Evolutionary conservation across 169 alveolate genomes (phyloP).

Genomic region (Plasmodium blacklocki): DNA sequence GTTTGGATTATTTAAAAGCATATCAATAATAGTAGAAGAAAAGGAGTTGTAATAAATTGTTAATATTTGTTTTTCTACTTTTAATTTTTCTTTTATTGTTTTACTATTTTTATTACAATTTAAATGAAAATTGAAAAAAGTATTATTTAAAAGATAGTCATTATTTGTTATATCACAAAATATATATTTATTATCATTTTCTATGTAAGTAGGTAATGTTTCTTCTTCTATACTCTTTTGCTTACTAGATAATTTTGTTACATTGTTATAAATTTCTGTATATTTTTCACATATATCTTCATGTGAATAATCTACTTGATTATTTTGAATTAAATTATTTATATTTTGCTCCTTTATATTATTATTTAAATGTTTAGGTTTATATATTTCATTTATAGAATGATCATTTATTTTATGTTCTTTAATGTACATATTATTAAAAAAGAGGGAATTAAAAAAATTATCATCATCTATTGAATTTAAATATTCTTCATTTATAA

Average conservation of each 20-base stretch:
- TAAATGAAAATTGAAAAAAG: constrained; percentile 52
- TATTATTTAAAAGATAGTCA: constrained; percentile 3
- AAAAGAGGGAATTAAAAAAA: constrained; percentile 6
- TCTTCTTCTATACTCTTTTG: constrained; percentile 1
- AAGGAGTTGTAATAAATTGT: constrained; percentile 63
- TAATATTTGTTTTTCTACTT: constrained; percentile 49
- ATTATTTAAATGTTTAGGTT: neutral
- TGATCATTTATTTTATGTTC: neutral
- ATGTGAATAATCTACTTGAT: neutral
- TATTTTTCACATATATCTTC: too few species aligned
- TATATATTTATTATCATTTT: neutral
- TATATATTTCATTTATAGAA: neutral
- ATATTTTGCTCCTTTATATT: neutral
- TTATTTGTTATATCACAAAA: too few species aligned
- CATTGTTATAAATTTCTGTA: neutral
- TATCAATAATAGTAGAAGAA: constrained; percentile 50
- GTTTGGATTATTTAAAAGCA: constrained; percentile 48
- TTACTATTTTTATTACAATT: constrained; percentile 47
- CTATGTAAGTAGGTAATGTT: neutral
- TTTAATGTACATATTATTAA: neutral
- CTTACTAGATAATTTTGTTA: neutral
- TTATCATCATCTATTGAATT: constrained; percentile 23
- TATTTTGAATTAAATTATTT: neutral
- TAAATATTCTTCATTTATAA: constrained; percentile 23
- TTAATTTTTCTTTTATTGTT: constrained; percentile 61